These are phyloP conservation scores for Polysphondylium violaceum DNA, from an alignment of 78 protist species.

Conservation along the genomic window DNA sequence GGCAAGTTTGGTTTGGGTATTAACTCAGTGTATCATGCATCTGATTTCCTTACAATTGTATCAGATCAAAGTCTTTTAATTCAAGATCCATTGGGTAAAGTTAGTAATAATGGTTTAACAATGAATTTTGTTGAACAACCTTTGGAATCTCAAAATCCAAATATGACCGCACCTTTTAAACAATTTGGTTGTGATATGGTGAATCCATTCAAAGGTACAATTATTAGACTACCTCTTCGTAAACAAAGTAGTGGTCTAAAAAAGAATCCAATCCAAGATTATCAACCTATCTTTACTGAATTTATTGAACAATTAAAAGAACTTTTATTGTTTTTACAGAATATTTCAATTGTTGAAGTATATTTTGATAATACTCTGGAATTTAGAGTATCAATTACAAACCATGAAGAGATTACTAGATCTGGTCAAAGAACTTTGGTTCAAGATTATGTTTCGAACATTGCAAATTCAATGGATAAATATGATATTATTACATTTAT, in stretches of 20 bases:
- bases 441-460: slow-evolving; percentile 15
- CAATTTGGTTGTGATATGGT: slow-evolving; percentile 14
- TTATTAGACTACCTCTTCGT: slow-evolving; percentile 23
- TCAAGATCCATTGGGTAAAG: slow-evolving; percentile 10
- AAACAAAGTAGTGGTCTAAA: not conserved
- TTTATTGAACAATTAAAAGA: not conserved
- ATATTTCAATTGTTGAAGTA: not conserved
- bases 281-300: not conserved
- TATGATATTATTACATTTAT: not conserved
- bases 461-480: slow-evolving; percentile 23
- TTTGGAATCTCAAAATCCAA: not conserved
- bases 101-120: too few relatives aligned
- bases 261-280: not conserved
- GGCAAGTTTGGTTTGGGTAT: slow-evolving; percentile 56
- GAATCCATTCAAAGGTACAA: slow-evolving; percentile 7
- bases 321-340: slow-evolving; percentile 7
- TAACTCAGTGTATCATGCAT: slow-evolving; percentile 45
- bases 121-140: slow-evolving; percentile 2
- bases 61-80: not conserved
- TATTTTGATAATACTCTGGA: not conserved
- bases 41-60: slow-evolving; percentile 12
- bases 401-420: not conserved
- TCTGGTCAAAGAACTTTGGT: not conserved
- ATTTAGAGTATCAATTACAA: slow-evolving; percentile 11
- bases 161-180: not conserved